phyloP scores from a whole-genome alignment of 2,329 filamentous ascomycete species.

The Botrytis squamosa region DNA sequence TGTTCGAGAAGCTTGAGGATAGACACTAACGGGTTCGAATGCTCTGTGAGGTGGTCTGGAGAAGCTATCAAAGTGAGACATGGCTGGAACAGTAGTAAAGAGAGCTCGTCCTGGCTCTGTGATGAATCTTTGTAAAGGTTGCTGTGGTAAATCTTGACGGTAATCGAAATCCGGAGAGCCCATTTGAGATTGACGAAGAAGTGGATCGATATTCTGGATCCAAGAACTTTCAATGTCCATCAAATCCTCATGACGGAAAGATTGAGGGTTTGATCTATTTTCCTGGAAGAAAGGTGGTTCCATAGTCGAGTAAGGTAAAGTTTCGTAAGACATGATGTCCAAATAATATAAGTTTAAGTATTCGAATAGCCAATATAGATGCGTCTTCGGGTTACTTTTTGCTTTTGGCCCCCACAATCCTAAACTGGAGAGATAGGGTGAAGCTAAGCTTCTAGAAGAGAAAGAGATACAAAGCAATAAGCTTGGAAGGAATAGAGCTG shows the following conservation, averaged over 20 bases:
- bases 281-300: constrained; percentile 22
- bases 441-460: constrained; percentile 25
- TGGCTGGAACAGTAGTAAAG: constrained; percentile 23
- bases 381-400: background rate
- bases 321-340: constrained; percentile 24
- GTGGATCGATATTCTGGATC: constrained; percentile 29
- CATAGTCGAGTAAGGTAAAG: constrained; percentile 16
- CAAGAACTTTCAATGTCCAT: constrained; percentile 23
- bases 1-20: constrained; percentile 25
- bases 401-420: constrained; percentile 16
- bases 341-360: background rate
- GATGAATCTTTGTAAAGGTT: constrained; percentile 30
- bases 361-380: background rate
- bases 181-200: constrained; percentile 16
- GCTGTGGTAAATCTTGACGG: constrained; percentile 24
- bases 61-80: constrained; percentile 14
- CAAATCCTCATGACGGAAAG: constrained; percentile 22
- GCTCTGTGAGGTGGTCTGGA: constrained; percentile 15
- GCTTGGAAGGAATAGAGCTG: constrained; percentile 8
- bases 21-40: constrained; percentile 25
- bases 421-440: constrained; percentile 22
- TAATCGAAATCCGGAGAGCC: constrained; percentile 13
- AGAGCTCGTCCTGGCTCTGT: constrained; percentile 25
- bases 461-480: constrained; percentile 6
- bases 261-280: constrained; percentile 17